Base-by-base conservation (phyloP, 1,284 basidiomycete species). In the Cryptococcus hybrid region DNA sequence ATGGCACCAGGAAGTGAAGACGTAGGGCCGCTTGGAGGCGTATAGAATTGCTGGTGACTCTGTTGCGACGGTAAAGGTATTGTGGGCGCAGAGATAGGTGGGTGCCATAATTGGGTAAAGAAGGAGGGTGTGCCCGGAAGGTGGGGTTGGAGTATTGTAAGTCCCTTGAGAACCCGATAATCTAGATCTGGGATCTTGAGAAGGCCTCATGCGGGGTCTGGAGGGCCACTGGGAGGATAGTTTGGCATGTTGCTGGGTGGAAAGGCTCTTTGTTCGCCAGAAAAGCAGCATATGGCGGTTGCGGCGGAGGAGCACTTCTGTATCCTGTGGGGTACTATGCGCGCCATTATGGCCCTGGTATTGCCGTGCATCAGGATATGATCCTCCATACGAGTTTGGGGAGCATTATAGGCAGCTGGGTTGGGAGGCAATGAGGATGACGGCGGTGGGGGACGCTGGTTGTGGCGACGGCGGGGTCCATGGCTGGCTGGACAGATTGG, bases 401-500 rank as follows among this genome's bases (percentile, higher is more conserved):
- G 56, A 40, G 52, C 45, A 7, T 51, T 18, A 15, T 56, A 38
- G 9, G 34, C 35, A 24, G 34, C 13, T 18, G 57, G 57, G 15
- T 43, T 43, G 9, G 54, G 47, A 37, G 54, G 55, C 15, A 30
- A 38, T 35, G 60, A 54, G 6, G 54, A 35, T 5, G 48, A 36
- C 24, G 45, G 51, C 13, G 50, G 35, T 38, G 47, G 54, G 5
- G 43, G 12, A 12, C 52, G 59, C 46, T 55, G 46, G 40, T 60
- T 58, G 50, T 57, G 61, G 7, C 61, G 56, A 24, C 64, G 52
- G 37, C 64, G 51, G 18, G 64, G 44, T 66, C 64, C 64, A 66
- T 66, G 7, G 39, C 59, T 30, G 30, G 59, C 5, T 13, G 42
- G 15, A 35, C 34, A 40, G 30, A 13, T 43, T 3, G 35, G 11